Base-by-base conservation (phyloP, 2,329 filamentous ascomycete genomes). In the Huntiella bhutanensis region DNA sequence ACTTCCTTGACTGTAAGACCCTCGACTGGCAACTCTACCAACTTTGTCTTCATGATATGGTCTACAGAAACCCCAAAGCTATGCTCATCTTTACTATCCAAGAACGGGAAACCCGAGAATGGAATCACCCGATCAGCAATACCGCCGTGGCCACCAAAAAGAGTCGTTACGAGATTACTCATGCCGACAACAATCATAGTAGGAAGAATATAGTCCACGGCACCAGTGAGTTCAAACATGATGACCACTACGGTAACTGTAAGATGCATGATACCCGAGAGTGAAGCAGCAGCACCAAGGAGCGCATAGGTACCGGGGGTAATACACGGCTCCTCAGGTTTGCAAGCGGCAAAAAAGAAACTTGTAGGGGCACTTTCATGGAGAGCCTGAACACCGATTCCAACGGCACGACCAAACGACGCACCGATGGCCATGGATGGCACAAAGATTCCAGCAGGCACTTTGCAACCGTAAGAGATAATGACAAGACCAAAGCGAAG, bases 141-240 rank as follows among this genome's bases (percentile, higher is more conserved):
- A 41, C 91, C 91, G 28, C 88, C 91, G 58, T 88, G 92, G n/a
- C 86, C 85, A 15, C 49, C 46, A 57, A 93, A 91, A 10, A 86
- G 70, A 53, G 93, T 85, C 51, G 82, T 79, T 41, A 98, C 83
- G 11, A 83, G 83, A 66, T 98, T 98, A 35, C 88, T 96, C 32
- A 95, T 82, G 42, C 91, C 91, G 2, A 96, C 91, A 1, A 96
- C 91, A 54, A 98, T 95, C 91, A 98, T 98, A 11, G 88, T 96
- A 0, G 91, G 91, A 22, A 98, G 66, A 53, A 98, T 96, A 58
- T 98, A 98, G 1, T 87, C 94, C 50, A 96, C 66, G 5, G 91
- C 91, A n/a, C 91, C 91, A 0, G 91, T 98, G 42, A 98, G 71
- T 62, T 98, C 91, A 57, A 96, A 96, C 91, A 98, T 96, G 61